Evolutionary conservation across 1,284 basidiomycete species (phyloP), one percentile per base, ranked within the genome.

Genomic region (Ganoderma leucocontextum): DNA sequence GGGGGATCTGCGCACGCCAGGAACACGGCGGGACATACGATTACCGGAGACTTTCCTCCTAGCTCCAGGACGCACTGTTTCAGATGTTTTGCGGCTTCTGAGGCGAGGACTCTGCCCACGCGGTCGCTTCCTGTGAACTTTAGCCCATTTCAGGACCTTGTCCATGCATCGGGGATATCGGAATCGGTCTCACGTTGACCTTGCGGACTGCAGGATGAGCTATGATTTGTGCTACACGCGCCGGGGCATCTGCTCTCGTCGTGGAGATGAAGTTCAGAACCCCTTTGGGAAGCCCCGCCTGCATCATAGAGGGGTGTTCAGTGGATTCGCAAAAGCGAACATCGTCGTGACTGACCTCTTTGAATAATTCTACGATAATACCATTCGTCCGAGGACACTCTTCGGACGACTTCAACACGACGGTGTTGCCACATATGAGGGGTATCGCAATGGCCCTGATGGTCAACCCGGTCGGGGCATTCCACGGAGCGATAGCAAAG

Each of bases 371-470:
- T 0, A 82, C 82, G 6, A 87, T 81, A 9, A 88, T 77, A 0
- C 82, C 77, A 70, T 89, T 87, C 9, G 81, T 83, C 4, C 82
- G 78, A 0, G 90, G 90, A 57, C 83, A 85, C 64, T 80, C 78
- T 73, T 91, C 90, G 0, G 88, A 89, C 9, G 86, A 84, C 73
- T 89, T 90, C 47, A 91, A 73, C 0, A 93, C 83, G 2, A 89
- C 85, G 0, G 89, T 89, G 77, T 91, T 91, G 2, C 90, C 90
- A 39, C 87, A 88, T 4, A 90, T 80, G 29, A 91, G 79, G 0
- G 90, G 87, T 12, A 86, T 79, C 4, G 83, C 79, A 47, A 88
- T 79, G 0, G 88, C 85, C 15, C 89, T 80, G 4, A 88, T 69
- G 0, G 83, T 75, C n/a, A 90, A 78, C 0, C 74, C 72, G 12